Evolutionary conservation across 495 filamentous ascomycete genomes (phyloP).

Genomic region (Neurospora hispaniola): DNA sequence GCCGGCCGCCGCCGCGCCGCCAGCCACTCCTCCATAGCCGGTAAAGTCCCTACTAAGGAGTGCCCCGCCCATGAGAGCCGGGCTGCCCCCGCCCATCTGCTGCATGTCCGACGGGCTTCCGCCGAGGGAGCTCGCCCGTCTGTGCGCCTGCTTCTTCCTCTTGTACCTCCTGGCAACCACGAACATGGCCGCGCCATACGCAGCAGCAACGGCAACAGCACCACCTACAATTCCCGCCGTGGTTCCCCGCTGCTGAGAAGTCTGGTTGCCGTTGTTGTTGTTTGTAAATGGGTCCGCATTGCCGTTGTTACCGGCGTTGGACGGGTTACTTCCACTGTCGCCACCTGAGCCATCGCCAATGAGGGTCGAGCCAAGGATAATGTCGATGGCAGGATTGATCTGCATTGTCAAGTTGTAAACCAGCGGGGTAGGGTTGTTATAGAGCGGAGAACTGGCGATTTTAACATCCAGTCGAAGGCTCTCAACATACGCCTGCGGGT

Average conservation of each 20-base stretch:
- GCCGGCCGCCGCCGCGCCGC: constrained; percentile 44
- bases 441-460: constrained; percentile 59
- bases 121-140: constrained; percentile 60
- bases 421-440: constrained; percentile 50
- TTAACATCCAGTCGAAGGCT: constrained; percentile 53
- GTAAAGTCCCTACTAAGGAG: constrained; percentile 38
- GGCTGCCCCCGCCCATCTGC: constrained; percentile 48
- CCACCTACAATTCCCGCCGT: constrained; percentile 78
- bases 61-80: constrained; percentile 44
- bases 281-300: constrained; percentile 32
- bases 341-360: constrained; percentile 20
- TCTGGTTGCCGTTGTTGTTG: constrained; percentile 26
- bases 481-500: constrained; percentile 56
- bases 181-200: constrained; percentile 99
- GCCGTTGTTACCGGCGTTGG: constrained; percentile 12
- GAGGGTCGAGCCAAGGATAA: constrained; percentile 48
- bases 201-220: constrained; percentile 67
- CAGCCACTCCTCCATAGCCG: constrained; percentile 32
- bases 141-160: constrained; percentile 70
- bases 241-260: constrained; percentile 52
- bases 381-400: constrained; percentile 76
- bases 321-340: constrained; percentile 14
- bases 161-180: constrained; percentile 89
- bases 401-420: constrained; percentile 60
- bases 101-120: constrained; percentile 39